These are phyloP conservation scores for Penicillium diatomitis DNA, from an alignment of 495 filamentous ascomycete species.

Conservation along the genomic window DNA sequence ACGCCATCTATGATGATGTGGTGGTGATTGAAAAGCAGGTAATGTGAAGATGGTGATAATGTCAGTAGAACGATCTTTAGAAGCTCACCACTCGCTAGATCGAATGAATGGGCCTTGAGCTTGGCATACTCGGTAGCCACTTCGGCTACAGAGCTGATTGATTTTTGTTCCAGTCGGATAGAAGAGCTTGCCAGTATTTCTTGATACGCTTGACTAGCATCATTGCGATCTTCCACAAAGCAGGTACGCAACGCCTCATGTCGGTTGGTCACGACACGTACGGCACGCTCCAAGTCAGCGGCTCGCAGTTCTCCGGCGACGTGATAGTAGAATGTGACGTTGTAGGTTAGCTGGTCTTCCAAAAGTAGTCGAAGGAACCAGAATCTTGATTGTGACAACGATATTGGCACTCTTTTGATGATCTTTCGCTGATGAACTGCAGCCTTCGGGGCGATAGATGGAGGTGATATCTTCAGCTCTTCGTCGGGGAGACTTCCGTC, in stretches of 20 bases:
- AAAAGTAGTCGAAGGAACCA: conserved; percentile 33
- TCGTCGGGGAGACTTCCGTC: no score
- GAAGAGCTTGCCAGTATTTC: background rate
- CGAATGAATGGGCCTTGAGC: conserved; percentile 8
- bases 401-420: background rate
- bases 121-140: conserved; percentile 8
- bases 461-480: background rate
- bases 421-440: background rate
- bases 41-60: conserved; percentile 4
- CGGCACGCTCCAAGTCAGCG: conserved; percentile 17
- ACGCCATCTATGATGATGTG: conserved; percentile 39
- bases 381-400: conserved; percentile 14
- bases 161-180: conserved; percentile 1
- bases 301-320: conserved; percentile 3
- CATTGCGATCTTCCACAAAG: conserved; percentile 15
- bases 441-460: background rate
- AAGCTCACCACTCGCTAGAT: conserved; percentile 12
- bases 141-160: conserved; percentile 3
- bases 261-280: conserved; percentile 12
- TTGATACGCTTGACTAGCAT: conserved; percentile 6
- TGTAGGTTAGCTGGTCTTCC: conserved; percentile 29
- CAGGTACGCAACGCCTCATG: conserved; percentile 34
- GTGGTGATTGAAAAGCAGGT: conserved; percentile 20
- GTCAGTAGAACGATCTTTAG: conserved; percentile 14
- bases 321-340: conserved; percentile 7